A percentile compares a stretch with the other conserved stretches of the same genome.
Evolutionary conservation across 176 grass and related monocot genomes (phyloP).

Genomic region (Oryza punctata): DNA sequence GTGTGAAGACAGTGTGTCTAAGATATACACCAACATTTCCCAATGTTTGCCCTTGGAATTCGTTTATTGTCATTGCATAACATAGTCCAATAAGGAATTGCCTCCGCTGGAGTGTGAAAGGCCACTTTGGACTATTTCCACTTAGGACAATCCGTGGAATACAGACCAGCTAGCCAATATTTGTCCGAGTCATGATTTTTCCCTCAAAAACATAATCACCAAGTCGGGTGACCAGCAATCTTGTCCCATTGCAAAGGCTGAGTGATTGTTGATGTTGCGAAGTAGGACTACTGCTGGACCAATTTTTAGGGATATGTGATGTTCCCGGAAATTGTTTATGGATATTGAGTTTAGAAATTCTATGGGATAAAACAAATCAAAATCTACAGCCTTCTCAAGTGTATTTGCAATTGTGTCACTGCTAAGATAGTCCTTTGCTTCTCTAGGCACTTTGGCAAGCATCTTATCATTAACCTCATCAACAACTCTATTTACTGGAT

Average conservation of each 20-base stretch:
- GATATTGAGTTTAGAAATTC: conserved; percentile 16
- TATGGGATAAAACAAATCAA: neutral
- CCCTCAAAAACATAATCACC: neutral
- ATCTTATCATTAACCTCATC: neutral
- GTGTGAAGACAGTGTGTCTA: too few relatives aligned
- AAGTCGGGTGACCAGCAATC: neutral
- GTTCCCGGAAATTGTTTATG: neutral
- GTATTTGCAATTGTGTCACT: neutral
- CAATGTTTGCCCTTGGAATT: too few relatives aligned
- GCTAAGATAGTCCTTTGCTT: neutral
- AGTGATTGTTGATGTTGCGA: neutral
- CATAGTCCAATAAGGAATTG: too few relatives aligned
- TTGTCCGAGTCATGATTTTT: neutral
- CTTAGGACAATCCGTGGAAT: too few relatives aligned
- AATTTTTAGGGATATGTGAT: neutral
- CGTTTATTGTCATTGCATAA: too few relatives aligned
- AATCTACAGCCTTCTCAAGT: too few relatives aligned
- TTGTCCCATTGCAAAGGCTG: conserved; percentile 9
- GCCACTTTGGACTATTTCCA: too few relatives aligned
- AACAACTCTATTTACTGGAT: too few relatives aligned
- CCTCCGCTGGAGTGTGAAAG: too few relatives aligned
- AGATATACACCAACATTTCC: too few relatives aligned
- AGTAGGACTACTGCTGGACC: neutral
- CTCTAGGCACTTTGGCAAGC: fast-evolving
- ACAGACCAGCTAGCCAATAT: neutral